Base-by-base conservation (phyloP, 768 basidiomycete species). In the Mrakia gelida region DNA sequence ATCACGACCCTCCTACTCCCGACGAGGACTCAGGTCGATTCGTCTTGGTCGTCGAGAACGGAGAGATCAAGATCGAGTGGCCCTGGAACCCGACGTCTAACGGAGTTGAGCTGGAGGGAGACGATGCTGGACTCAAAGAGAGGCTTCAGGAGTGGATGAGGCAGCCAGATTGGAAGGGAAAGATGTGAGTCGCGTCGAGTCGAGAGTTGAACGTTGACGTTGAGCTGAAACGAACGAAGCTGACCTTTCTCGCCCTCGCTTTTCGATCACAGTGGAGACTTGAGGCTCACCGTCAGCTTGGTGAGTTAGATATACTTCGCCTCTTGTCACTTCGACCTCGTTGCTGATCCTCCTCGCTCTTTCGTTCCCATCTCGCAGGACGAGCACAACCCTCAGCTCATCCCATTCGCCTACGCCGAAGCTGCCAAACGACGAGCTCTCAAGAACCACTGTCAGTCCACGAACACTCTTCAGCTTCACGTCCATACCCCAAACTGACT, bases 341-440 rank as follows among this genome's bases (percentile, higher is more conserved):
- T 32, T n/a, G 4, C 18, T 30, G 32, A 67, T 3, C 10, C 32
- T 23, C 34, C 32, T 34, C 38, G 4, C 38, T 38, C 6, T 21
- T 15, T 30, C 30, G 11, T 23, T 26, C 10, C 26, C 8, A 13
- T 2, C 65, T 13, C 67, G 5, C 54, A 76, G 75, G 76, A 77
- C 34, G 76, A 77, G 34, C 67, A 71, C 70, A 77, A 77, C 70
- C 76, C 76, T 30, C 76, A 77, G 76, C 41, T 77, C 28, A 77
- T 77, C 26, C 76, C 76, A 3, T 59, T 30, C n/a, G 28, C 70
- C 21, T 77, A 77, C 76, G 32, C 8, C 38, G 70, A 61, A 28
- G 56, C 76, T 21, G 76, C 76, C 30, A 34, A 43, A 21, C 26
- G 34, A 30, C 70, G 56, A 30, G 26, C 56, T 18, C 38, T 54